These are phyloP conservation scores for Lodderomyces margitis DNA, from an alignment of 1,139 yeast genomes.

Conservation along the genomic window DNA sequence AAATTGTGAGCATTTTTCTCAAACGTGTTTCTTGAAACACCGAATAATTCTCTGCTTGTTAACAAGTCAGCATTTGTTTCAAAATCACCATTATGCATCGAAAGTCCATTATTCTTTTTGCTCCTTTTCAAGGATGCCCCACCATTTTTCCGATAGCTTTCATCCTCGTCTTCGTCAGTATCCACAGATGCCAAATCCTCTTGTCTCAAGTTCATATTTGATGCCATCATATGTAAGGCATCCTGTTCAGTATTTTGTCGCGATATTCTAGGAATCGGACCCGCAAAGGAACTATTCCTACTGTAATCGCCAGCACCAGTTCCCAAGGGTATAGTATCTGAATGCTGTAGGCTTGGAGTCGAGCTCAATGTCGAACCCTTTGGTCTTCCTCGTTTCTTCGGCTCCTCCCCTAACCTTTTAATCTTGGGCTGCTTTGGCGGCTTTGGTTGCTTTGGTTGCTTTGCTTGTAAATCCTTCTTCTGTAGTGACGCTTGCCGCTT, in stretches of 20 bases:
- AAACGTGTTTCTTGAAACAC: conserved; percentile 42
- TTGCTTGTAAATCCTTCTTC: conserved; percentile 11
- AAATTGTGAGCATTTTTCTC: conserved; percentile 26
- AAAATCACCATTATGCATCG: conserved; percentile 7
- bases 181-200: conserved; percentile 41
- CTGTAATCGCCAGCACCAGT: conserved; percentile 18
- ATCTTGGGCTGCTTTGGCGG: conserved; percentile 1
- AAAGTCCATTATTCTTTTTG: not conserved
- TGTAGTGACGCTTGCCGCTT: conserved; percentile 28
- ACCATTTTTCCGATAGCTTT: conserved; percentile 8
- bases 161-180: conserved; percentile 31
- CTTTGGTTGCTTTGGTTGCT: conserved; percentile 7
- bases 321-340: conserved; percentile 34
- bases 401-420: conserved; percentile 23
- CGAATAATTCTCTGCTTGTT: conserved; percentile 43
- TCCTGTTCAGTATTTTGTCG: conserved; percentile 48
- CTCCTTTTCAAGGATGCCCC: conserved; percentile 6
- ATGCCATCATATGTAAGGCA: conserved; percentile 38
- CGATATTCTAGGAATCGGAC: conserved; percentile 23
- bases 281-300: conserved; percentile 15
- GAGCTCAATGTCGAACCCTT: conserved; percentile 30
- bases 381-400: conserved; percentile 50
- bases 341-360: conserved; percentile 28
- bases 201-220: conserved; percentile 33
- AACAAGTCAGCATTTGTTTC: conserved; percentile 31